These are phyloP conservation scores for Vicia villosa DNA, from an alignment of 306 rosid species.

Conservation along the genomic window DNA sequence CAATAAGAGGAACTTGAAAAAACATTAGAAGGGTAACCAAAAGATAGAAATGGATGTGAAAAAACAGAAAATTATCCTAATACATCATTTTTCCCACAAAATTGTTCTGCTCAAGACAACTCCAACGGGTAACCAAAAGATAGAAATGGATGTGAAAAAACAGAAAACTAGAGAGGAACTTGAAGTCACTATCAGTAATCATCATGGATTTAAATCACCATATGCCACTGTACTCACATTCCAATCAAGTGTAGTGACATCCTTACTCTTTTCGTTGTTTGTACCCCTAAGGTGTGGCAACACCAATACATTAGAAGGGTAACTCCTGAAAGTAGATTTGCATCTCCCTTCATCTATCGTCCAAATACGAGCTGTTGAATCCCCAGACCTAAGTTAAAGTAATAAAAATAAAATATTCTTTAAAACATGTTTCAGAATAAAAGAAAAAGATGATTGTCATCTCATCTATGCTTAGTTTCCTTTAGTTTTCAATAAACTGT, in stretches of 20 bases:
- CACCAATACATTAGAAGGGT: conserved; percentile 62
- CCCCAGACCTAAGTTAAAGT: conserved; percentile 73
- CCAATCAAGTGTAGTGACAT: conserved; percentile 97
- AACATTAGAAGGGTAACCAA: no score
- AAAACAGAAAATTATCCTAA: no score
- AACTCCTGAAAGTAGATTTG: conserved; percentile 54
- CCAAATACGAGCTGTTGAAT: conserved; percentile 98
- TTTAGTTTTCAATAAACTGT: background rate
- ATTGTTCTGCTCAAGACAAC: no score
- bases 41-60: no score
- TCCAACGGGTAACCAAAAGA: no score
- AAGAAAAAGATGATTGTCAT: background rate
- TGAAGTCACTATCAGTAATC: background rate
- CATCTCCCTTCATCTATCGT: conserved; percentile 64
- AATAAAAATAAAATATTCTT: conserved; percentile 3
- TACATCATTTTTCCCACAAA: no score
- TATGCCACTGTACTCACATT: conserved; percentile 67
- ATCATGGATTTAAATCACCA: conserved; percentile 1
- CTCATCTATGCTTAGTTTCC: background rate
- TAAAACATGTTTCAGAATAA: no score
- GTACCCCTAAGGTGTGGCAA: conserved; percentile 86
- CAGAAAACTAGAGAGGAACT: background rate
- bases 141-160: background rate
- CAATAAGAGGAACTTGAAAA: no score
- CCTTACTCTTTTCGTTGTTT: conserved; percentile 83